Conservation (phyloP, 805 yeast species). For the Zygosaccharomyces pseudorouxii region DNA sequence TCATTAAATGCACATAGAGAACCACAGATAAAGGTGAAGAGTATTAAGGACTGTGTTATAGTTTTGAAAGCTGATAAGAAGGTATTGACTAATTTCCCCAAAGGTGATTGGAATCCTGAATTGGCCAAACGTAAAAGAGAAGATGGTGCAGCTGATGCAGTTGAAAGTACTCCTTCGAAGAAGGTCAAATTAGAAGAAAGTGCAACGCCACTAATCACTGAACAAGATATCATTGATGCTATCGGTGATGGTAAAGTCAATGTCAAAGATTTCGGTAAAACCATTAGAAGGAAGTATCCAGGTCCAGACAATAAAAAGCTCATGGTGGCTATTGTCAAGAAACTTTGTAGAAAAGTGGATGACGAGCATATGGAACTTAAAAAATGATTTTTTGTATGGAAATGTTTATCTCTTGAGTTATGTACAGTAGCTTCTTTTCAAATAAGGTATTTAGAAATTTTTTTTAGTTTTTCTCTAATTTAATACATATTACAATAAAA, state of each 20-base stretch:
- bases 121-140: conserved; percentile 35
- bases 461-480: too few species aligned
- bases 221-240: conserved; percentile 63
- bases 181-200: conserved; percentile 38
- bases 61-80: conserved; percentile 60
- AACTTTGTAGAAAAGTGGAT: conserved; percentile 31
- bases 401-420: neutral
- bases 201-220: conserved; percentile 46
- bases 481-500: neutral
- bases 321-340: conserved; percentile 31
- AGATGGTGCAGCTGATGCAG: conserved; percentile 8
- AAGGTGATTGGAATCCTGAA: conserved; percentile 80
- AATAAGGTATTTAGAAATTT: neutral
- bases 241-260: conserved; percentile 40
- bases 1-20: conserved; percentile 22
- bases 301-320: conserved; percentile 31
- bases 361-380: conserved; percentile 32
- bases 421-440: conserved; percentile 3
- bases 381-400: conserved; percentile 6
- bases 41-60: conserved; percentile 50
- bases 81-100: conserved; percentile 61
- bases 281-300: conserved; percentile 51
- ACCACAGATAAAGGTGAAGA: conserved; percentile 41
- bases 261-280: conserved; percentile 56
- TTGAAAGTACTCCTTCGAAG: conserved; percentile 35